Evolutionary conservation across 805 yeast species (phyloP).

Genomic region (Ogataea chonburiensis): DNA sequence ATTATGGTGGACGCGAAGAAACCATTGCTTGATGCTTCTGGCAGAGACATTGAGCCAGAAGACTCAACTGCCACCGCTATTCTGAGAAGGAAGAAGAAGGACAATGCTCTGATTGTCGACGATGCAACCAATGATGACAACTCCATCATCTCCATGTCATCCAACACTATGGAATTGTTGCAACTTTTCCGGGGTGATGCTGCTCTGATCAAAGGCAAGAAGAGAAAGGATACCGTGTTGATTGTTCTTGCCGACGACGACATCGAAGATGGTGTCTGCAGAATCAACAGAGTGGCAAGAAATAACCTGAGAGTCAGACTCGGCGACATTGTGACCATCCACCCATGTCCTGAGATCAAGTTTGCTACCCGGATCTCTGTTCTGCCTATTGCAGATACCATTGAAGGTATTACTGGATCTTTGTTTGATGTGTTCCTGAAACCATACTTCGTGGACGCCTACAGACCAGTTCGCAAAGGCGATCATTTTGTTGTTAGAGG

Average conservation of each 20-base stretch:
- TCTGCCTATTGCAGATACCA: constrained; percentile 95
- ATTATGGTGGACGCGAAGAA: constrained; percentile 35
- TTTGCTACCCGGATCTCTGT: constrained; percentile 94
- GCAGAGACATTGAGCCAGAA: constrained; percentile 34
- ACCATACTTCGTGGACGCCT: constrained; percentile 98
- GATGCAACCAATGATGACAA: constrained; percentile 97
- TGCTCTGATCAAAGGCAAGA: constrained; percentile 95
- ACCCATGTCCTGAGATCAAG: constrained; percentile 97
- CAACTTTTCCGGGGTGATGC: constrained; percentile 98
- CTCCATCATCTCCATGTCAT: constrained; percentile 92
- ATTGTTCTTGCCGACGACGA: constrained; percentile 96
- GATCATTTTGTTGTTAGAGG: constrained; percentile 96
- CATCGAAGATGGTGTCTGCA: constrained; percentile 90
- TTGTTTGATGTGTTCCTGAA: constrained; percentile 93
- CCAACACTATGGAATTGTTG: constrained; percentile 90
- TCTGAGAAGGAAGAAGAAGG: constrained; percentile 96
- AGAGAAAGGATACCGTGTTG: constrained; percentile 94
- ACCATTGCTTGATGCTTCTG: constrained; percentile 39
- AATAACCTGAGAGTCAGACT: constrained; percentile 90
- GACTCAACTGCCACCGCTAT: constrained; percentile 90
- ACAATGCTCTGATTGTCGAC: constrained; percentile 87
- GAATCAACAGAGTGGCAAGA: constrained; percentile 94
- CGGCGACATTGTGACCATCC: constrained; percentile 88
- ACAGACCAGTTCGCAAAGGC: constrained; percentile 97
- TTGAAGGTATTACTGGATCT: constrained; percentile 96